A percentile compares a stretch with the other conserved stretches of the same genome.
Conservation (phyloP, 768 basidiomycete species). For the Boletus reticuloceps region DNA sequence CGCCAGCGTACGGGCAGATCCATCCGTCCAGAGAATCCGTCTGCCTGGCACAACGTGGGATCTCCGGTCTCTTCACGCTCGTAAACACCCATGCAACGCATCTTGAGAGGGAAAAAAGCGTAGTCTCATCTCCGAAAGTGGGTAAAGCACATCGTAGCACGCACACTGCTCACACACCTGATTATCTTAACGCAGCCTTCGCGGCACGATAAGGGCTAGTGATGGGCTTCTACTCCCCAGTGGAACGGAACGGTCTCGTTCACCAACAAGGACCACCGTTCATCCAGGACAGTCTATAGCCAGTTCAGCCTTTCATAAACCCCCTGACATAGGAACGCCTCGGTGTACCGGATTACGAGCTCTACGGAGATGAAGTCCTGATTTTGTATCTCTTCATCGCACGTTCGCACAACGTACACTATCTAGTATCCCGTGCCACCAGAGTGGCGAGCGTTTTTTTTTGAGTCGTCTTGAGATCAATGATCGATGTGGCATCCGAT, state of each 20-base stretch:
- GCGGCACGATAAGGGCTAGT: slow-evolving; percentile 7
- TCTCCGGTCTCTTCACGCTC: not conserved
- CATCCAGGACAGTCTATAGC: slow-evolving; percentile 21
- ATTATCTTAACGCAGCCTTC: slow-evolving; percentile 14
- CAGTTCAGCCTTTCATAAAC: slow-evolving; percentile 17
- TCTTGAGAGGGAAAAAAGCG: slow-evolving; percentile 14
- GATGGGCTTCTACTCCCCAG: slow-evolving; percentile 2
- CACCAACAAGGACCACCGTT: slow-evolving; percentile 2
- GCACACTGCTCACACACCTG: slow-evolving; percentile 3
- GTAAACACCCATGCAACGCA: not conserved
- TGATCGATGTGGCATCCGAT: slow-evolving; percentile 14
- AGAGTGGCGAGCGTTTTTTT: slow-evolving; percentile 12
- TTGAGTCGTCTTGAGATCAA: slow-evolving; percentile 15
- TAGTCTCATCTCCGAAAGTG: slow-evolving; percentile 19
- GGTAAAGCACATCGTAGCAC: not conserved
- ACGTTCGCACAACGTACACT: slow-evolving; percentile 23
- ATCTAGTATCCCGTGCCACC: slow-evolving; percentile 5
- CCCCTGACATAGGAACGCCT: slow-evolving; percentile 28
- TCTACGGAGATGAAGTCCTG: slow-evolving; percentile 26
- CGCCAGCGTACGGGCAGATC: not conserved
- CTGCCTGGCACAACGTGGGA: slow-evolving; percentile 1
- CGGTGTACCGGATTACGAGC: slow-evolving; percentile 25
- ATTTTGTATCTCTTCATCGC: slow-evolving; percentile 22
- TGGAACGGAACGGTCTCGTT: slow-evolving; percentile 13
- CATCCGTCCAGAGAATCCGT: slow-evolving; percentile 3